These are phyloP conservation scores for Botrytis pseudocinerea DNA, from an alignment of 2,329 filamentous ascomycete genomes.

Conservation along the genomic window DNA sequence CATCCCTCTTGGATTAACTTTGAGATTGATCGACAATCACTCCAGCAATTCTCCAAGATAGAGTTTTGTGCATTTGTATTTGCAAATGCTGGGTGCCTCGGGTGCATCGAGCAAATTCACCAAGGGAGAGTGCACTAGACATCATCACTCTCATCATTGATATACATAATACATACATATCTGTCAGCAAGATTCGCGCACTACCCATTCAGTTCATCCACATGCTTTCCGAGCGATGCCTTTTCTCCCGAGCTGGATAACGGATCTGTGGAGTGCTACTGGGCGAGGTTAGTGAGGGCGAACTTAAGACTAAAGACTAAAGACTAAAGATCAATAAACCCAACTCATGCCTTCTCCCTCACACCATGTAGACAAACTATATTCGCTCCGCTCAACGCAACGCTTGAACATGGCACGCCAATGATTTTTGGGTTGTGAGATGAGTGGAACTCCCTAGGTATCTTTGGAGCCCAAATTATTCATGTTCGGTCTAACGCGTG, in stretches of 20 bases:
- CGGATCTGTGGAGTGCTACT: not conserved
- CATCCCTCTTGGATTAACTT: not conserved
- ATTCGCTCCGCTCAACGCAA: not conserved
- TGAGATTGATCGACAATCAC: not conserved
- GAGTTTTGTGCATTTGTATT: not conserved
- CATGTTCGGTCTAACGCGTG: conserved; percentile 2
- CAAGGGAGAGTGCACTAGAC: too few species aligned
- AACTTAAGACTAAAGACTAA: not conserved
- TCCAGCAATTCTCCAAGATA: not conserved
- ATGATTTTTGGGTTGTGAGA: not conserved
- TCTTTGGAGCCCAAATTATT: not conserved
- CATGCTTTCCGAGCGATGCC: not conserved
- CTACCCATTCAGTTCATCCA: not conserved
- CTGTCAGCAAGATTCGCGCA: not conserved
- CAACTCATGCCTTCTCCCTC: not conserved
- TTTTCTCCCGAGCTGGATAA: not conserved
- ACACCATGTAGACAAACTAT: not conserved
- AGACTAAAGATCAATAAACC: not conserved
- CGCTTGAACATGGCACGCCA: not conserved
- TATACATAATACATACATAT: not conserved
- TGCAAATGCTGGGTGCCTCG: not conserved
- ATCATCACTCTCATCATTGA: not conserved
- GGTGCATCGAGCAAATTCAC: not conserved
- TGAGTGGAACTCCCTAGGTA: not conserved
- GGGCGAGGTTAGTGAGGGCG: conserved; percentile 2